These are phyloP conservation scores for Anaeromyces robustus DNA, from an alignment of 192 early-diverging fungal species.

Conservation along the genomic window DNA sequence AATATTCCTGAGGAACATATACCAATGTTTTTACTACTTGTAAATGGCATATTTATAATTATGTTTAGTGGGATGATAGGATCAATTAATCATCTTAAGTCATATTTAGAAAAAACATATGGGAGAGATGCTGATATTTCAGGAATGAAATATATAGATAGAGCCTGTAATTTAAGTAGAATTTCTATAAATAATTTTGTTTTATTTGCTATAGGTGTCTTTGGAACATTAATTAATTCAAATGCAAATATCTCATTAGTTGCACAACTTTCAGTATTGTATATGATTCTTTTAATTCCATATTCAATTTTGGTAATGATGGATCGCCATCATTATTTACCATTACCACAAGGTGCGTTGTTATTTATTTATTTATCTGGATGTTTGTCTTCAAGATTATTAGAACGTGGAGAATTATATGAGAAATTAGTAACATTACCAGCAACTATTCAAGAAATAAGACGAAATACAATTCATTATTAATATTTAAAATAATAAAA, in stretches of 20 bases:
- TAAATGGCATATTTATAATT: background rate
- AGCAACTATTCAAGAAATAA: background rate
- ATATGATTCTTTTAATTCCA: background rate
- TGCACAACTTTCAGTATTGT: background rate
- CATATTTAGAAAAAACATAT: background rate
- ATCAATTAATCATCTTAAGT: background rate
- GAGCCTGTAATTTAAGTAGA: background rate
- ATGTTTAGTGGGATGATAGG: background rate
- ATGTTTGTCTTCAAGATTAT: background rate
- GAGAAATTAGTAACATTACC: background rate
- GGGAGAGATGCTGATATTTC: background rate
- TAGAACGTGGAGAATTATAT: background rate
- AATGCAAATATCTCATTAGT: background rate
- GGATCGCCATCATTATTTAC: background rate
- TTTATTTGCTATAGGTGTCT: background rate
- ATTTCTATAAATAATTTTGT: background rate
- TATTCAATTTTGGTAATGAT: background rate
- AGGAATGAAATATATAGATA: background rate
- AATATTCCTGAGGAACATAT: background rate
- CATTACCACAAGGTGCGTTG: background rate
- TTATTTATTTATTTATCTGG: background rate
- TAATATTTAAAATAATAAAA: background rate
- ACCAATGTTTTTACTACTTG: background rate
- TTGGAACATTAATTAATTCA: background rate
- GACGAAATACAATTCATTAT: background rate